Percentiles rank a stretch among this genome's conserved stretches.
Conservation (phyloP, 768 basidiomycete genomes). For the Cystobasidium ongulense region DNA sequence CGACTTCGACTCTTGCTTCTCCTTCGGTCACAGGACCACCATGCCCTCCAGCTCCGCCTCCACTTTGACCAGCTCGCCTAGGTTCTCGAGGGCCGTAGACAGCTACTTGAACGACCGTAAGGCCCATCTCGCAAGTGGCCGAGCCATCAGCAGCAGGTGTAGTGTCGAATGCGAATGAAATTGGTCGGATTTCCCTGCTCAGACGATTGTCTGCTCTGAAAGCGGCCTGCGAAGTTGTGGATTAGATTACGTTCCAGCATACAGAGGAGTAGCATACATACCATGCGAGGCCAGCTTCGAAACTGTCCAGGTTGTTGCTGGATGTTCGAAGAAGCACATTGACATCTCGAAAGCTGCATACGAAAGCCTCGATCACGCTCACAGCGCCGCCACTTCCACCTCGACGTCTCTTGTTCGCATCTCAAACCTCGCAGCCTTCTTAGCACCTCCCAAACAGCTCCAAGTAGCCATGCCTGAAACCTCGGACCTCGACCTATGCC, state of each 20-base stretch:
- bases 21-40: constrained; percentile 55
- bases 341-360: not conserved
- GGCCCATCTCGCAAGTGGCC: constrained; percentile 72
- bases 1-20: constrained; percentile 79
- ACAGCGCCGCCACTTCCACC: too few relatives aligned
- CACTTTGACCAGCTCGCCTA: constrained; percentile 55
- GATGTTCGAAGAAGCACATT: too few relatives aligned
- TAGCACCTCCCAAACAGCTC: not conserved
- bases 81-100: constrained; percentile 91
- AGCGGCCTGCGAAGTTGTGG: not conserved
- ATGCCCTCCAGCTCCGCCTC: constrained; percentile 22
- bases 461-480: not conserved
- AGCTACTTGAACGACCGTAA: constrained; percentile 77
- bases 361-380: not conserved
- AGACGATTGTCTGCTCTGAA: constrained; percentile 30
- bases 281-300: not conserved
- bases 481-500: not conserved
- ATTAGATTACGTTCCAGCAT: not conserved
- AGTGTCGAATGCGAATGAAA: constrained; percentile 21
- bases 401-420: not conserved
- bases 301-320: not conserved
- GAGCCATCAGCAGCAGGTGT: constrained; percentile 57
- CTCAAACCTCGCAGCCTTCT: too few relatives aligned
- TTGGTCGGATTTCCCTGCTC: constrained; percentile 22
- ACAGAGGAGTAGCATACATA: not conserved